Evolutionary conservation across 2,329 filamentous ascomycete species (phyloP).

Genomic region (Xylariaceae sp.): DNA sequence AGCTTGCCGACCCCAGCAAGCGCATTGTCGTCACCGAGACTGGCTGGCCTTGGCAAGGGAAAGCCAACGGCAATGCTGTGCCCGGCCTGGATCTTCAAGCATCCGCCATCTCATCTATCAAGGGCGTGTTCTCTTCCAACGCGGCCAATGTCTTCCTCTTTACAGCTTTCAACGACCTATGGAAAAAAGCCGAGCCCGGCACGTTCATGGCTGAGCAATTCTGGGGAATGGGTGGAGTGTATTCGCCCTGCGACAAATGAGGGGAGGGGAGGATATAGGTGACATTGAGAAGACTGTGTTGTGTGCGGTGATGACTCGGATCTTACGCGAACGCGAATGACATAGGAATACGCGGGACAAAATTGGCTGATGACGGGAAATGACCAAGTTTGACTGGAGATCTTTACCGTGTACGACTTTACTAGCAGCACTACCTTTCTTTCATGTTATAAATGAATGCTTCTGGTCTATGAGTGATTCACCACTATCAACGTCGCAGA

Average conservation of each 20-base stretch:
- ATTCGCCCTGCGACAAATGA: constrained; percentile 27
- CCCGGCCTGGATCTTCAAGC: constrained; percentile 65
- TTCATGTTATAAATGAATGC: constrained; percentile 11
- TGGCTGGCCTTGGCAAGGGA: constrained; percentile 74
- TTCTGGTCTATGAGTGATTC: constrained; percentile 1
- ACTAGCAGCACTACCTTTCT: constrained; percentile 15
- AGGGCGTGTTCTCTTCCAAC: constrained; percentile 50
- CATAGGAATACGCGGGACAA: constrained; percentile 15
- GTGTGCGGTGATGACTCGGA: too few relatives aligned
- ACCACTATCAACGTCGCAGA: too few relatives aligned
- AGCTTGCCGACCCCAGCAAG: constrained; percentile 45
- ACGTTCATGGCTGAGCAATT: constrained; percentile 71
- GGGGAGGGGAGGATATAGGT: neutral
- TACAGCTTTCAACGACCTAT: constrained; percentile 73
- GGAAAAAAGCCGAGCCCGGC: constrained; percentile 63
- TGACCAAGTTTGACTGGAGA: constrained; percentile 16
- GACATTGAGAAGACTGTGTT: neutral
- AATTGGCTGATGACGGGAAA: constrained; percentile 13
- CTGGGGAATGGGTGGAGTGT: constrained; percentile 60
- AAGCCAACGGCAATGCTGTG: constrained; percentile 62
- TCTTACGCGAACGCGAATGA: constrained; percentile 2
- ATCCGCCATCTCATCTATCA: constrained; percentile 62
- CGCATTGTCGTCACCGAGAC: constrained; percentile 73
- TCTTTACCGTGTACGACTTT: constrained; percentile 21
- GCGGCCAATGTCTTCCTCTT: constrained; percentile 63